These are phyloP conservation scores for Nannochloris sp. DNA, from an alignment of 139 green algal genomes.

Conservation along the genomic window DNA sequence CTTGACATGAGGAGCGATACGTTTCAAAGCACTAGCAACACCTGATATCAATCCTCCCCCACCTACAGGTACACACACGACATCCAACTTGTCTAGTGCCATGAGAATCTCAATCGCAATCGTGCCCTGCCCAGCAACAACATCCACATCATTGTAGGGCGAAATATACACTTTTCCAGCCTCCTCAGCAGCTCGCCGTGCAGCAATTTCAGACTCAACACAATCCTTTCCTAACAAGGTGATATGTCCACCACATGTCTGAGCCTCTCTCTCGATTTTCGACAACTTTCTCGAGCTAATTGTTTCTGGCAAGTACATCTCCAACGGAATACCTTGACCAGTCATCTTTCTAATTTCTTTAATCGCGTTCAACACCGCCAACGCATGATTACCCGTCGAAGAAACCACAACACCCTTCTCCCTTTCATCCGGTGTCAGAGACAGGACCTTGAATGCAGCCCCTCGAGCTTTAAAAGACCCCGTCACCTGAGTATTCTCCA, in stretches of 20 bases:
- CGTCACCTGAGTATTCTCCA: conserved; percentile 41
- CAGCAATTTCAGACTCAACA: conserved; percentile 38
- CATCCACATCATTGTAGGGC: conserved; percentile 50
- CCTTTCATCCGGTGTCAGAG: conserved; percentile 19
- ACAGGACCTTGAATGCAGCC: conserved; percentile 32
- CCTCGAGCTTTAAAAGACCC: conserved; percentile 50
- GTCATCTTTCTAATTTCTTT: neutral
- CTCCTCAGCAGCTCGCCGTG: conserved; percentile 20
- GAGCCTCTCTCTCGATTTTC: conserved; percentile 21
- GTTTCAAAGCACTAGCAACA: conserved; percentile 46
- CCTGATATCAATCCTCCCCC: conserved; percentile 51
- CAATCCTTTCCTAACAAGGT: conserved; percentile 28
- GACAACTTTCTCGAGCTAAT: conserved; percentile 28
- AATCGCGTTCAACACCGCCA: conserved; percentile 43
- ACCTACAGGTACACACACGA: conserved; percentile 57
- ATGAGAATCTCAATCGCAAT: conserved; percentile 47
- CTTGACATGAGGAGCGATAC: conserved; percentile 24
- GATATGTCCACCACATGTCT: conserved; percentile 13
- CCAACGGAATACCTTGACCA: neutral
- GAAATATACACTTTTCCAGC: conserved; percentile 30
- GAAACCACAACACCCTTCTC: conserved; percentile 35
- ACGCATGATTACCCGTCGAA: conserved; percentile 55
- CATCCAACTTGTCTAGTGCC: conserved; percentile 18
- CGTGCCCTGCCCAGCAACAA: conserved; percentile 48
- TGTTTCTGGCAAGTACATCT: conserved; percentile 43